Conservation (phyloP, 495 filamentous ascomycete genomes). For the Parachaetomium inaequale region DNA sequence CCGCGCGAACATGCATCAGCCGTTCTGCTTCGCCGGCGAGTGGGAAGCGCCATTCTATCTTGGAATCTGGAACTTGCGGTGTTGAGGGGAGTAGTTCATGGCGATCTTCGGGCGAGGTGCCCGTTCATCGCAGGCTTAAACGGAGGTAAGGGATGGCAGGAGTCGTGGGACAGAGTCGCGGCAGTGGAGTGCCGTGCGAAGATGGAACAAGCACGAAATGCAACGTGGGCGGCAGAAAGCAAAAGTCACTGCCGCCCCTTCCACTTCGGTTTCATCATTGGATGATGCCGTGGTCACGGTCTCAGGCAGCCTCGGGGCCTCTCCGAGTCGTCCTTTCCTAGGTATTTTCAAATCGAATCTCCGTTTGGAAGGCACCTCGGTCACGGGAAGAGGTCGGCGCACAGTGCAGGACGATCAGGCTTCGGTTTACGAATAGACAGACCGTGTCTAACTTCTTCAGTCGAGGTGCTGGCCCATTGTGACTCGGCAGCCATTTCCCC, state of each 20-base stretch:
- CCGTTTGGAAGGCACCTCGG: neutral
- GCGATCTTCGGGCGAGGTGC: neutral
- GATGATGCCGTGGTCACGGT: too few species aligned
- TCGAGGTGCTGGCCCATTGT: neutral
- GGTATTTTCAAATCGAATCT: neutral
- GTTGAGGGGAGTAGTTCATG: neutral
- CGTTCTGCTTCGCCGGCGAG: neutral
- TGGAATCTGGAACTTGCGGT: neutral
- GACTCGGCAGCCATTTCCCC: neutral
- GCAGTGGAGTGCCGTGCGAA: neutral
- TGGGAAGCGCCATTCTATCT: neutral
- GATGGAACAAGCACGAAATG: neutral
- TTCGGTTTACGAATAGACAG: neutral
- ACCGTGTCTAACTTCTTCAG: neutral
- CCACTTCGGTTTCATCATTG: neutral
- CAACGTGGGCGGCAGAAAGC: neutral
- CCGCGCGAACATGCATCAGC: neutral
- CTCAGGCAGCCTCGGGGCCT: neutral
- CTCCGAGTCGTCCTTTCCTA: neutral
- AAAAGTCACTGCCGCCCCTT: neutral
- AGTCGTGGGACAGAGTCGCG: neutral
- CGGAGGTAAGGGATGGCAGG: neutral
- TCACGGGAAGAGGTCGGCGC: neutral
- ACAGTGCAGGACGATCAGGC: too few species aligned
- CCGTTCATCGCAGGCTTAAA: too few species aligned